phyloP scores from a whole-genome alignment of 352 stramenopile genomes.

The Phytophthora megakarya region DNA sequence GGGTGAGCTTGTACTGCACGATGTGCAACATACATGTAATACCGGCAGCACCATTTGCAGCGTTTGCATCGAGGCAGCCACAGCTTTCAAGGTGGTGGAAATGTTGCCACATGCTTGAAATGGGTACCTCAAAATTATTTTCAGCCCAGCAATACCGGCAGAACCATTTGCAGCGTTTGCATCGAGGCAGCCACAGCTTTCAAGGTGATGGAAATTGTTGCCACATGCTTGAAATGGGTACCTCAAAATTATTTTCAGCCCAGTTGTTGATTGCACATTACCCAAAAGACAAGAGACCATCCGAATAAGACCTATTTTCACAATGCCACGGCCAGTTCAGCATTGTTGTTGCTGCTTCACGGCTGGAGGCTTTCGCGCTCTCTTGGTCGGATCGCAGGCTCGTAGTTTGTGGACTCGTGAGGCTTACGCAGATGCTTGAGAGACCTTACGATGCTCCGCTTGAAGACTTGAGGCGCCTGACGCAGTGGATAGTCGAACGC shows the following conservation, averaged over 20 bases:
- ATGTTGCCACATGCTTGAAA: neutral
- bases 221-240: neutral
- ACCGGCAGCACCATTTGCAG: neutral
- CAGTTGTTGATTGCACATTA: slow-evolving; percentile 25
- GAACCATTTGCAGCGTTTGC: neutral
- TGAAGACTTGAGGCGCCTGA: slow-evolving; percentile 18
- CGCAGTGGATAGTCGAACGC: slow-evolving; percentile 27
- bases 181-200: neutral
- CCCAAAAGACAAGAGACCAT: slow-evolving; percentile 13
- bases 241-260: neutral
- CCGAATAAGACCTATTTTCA: slow-evolving; percentile 2
- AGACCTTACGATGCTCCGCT: slow-evolving; percentile 14
- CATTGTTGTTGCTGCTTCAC: slow-evolving; percentile 3
- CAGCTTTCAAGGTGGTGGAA: neutral
- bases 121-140: neutral
- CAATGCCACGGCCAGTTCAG: slow-evolving; percentile 17
- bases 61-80: neutral
- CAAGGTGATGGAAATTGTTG: neutral
- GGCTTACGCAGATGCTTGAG: slow-evolving; percentile 18
- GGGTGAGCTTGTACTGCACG: neutral
- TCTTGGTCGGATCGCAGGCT: slow-evolving; percentile 11
- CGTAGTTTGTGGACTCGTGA: slow-evolving; percentile 12
- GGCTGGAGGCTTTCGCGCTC: slow-evolving; percentile 16
- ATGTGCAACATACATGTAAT: too few relatives aligned
- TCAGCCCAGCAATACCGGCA: neutral